These are phyloP conservation scores for Abrus pulchellus DNA, from an alignment of 306 rosid genomes.

Conservation along the genomic window DNA sequence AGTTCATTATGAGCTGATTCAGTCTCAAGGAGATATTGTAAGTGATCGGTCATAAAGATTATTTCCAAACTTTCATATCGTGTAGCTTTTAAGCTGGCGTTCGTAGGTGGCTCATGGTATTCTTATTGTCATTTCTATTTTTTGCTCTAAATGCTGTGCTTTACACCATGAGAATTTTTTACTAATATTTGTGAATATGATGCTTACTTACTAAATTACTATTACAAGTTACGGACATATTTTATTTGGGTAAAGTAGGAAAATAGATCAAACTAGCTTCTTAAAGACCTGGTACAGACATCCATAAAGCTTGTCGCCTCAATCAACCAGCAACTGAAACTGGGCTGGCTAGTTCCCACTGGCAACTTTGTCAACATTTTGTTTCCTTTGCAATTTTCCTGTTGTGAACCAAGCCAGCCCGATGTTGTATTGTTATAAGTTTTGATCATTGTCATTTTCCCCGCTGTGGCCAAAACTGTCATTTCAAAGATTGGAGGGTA, in stretches of 20 bases:
- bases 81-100: not conserved
- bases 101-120: not conserved
- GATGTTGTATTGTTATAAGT: not conserved
- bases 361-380: not conserved
- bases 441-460: not conserved
- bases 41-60: slow-evolving; percentile 46
- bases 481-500: not conserved
- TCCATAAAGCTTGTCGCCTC: not conserved
- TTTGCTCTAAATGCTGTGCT: not conserved
- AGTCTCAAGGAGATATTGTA: slow-evolving; percentile 78
- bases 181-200: not conserved
- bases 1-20: slow-evolving; percentile 76
- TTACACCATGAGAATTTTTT: not conserved
- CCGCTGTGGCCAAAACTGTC: not conserved
- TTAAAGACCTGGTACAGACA: not conserved
- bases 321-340: not conserved
- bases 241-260: not conserved
- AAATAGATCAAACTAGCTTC: slow-evolving; percentile 13
- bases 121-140: not conserved
- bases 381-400: not conserved
- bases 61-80: not conserved
- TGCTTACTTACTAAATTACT: slow-evolving; percentile 2
- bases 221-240: not conserved
- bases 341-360: not conserved
- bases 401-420: not conserved